These are phyloP conservation scores for Cairneyella variabilis DNA, from an alignment of 495 filamentous ascomycete species.

Conservation along the genomic window DNA sequence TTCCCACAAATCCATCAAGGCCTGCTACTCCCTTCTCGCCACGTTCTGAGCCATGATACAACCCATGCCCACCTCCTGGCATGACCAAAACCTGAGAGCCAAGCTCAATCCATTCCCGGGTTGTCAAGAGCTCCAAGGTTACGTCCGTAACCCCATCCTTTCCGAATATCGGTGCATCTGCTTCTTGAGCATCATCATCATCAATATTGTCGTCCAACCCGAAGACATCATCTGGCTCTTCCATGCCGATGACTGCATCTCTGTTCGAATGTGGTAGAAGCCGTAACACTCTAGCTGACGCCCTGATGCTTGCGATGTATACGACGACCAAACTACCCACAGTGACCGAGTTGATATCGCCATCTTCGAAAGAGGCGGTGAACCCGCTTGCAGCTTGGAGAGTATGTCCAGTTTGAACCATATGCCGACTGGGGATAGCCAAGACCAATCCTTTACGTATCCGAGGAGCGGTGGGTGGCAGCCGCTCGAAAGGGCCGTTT, in stretches of 20 bases:
- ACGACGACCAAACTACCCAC: constrained; percentile 63
- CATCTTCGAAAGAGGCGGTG: constrained; percentile 42
- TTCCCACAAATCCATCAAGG: constrained; percentile 63
- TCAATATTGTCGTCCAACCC: constrained; percentile 56
- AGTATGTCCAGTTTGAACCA: constrained; percentile 39
- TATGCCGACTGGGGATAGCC: constrained; percentile 50
- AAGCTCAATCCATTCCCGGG: constrained; percentile 80
- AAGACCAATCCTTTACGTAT: constrained; percentile 86
- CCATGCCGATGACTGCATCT: constrained; percentile 18
- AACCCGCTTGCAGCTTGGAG: constrained; percentile 55
- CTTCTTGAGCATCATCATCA: constrained; percentile 33
- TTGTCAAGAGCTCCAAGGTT: constrained; percentile 68
- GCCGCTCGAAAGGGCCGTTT: constrained; percentile 11
- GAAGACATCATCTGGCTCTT: constrained; percentile 59
- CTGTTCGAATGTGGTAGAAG: constrained; percentile 2
- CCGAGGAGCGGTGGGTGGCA: constrained; percentile 31
- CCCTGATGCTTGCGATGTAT: constrained; percentile 48
- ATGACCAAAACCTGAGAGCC: constrained; percentile 76
- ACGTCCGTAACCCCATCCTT: constrained; percentile 54
- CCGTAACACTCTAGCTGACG: constrained; percentile 8
- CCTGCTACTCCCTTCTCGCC: constrained; percentile 55
- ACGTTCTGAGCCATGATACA: constrained; percentile 45
- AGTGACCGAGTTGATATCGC: constrained; percentile 33
- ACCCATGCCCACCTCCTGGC: constrained; percentile 53
- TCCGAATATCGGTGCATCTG: constrained; percentile 24